Conservation (phyloP, 495 filamentous ascomycete species). For the Aspergillus panamensis region DNA sequence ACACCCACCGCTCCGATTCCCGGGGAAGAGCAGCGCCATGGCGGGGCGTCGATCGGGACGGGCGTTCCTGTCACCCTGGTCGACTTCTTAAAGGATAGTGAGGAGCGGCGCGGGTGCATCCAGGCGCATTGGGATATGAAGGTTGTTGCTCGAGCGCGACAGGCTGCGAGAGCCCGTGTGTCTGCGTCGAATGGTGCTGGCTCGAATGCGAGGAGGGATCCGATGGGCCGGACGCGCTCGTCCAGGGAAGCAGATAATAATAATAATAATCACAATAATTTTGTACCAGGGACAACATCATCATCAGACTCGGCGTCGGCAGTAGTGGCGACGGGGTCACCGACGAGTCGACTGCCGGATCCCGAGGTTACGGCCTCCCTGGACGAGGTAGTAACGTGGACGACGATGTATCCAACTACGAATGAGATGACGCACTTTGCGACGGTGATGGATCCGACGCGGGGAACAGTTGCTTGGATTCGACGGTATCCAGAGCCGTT, state of each 20-base stretch:
- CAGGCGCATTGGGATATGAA: conserved; percentile 39
- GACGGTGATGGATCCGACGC: conserved; percentile 47
- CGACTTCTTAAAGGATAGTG: conserved; percentile 41
- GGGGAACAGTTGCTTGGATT: conserved; percentile 44
- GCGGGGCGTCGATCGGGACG: conserved; percentile 16
- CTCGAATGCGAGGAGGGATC: conserved; percentile 6
- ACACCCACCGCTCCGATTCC: too few species aligned
- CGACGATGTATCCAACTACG: conserved; percentile 44
- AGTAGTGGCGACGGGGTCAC: not conserved
- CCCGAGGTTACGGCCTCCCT: conserved; percentile 25
- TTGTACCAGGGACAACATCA: not conserved
- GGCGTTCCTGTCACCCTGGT: conserved; percentile 28
- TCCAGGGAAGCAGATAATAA: not conserved
- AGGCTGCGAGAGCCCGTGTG: not conserved
- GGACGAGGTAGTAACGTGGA: conserved; percentile 39
- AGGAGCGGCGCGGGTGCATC: conserved; percentile 35
- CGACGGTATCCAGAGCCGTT: conserved; percentile 30
- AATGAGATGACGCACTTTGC: conserved; percentile 55
- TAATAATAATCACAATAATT: too few species aligned
- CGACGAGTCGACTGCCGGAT: not conserved
- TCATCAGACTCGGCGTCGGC: not conserved
- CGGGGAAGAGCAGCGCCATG: conserved; percentile 1
- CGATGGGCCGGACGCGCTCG: conserved; percentile 13
- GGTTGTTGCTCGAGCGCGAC: conserved; percentile 17
- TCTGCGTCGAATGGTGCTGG: not conserved